These are phyloP conservation scores for Thelephora ganbajun DNA, from an alignment of 768 basidiomycete genomes.

Conservation along the genomic window DNA sequence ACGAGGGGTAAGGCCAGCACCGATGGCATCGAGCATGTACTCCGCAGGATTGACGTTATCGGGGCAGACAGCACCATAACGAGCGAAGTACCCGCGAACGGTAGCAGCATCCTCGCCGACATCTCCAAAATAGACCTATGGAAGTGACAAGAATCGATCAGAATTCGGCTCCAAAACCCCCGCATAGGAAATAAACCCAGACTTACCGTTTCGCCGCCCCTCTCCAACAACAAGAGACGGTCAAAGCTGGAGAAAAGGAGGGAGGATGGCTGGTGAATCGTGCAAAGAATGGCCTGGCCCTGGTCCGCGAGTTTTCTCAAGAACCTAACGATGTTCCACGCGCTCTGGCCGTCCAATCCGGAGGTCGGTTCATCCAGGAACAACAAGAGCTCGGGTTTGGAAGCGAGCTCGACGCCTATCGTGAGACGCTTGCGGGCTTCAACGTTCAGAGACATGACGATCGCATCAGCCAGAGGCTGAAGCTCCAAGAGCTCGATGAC, in stretches of 20 bases:
- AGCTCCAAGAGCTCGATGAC: constrained; percentile 76
- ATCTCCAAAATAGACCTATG: constrained; percentile 69
- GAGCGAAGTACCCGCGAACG: constrained; percentile 64
- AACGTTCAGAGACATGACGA: constrained; percentile 55
- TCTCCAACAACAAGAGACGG: constrained; percentile 49
- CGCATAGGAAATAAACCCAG: neutral
- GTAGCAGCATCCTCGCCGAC: constrained; percentile 62
- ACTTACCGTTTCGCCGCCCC: constrained; percentile 62
- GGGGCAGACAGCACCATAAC: constrained; percentile 63
- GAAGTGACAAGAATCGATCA: neutral
- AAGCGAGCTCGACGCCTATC: constrained; percentile 84
- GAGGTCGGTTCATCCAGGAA: constrained; percentile 50
- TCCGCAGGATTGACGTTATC: constrained; percentile 61
- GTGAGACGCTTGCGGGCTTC: constrained; percentile 78
- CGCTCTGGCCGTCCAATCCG: constrained; percentile 48
- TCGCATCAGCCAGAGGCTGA: constrained; percentile 70
- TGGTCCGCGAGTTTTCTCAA: constrained; percentile 69
- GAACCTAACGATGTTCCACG: constrained; percentile 76
- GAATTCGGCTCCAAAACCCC: neutral
- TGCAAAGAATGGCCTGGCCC: constrained; percentile 84
- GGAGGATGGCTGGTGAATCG: constrained; percentile 81
- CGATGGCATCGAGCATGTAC: constrained; percentile 78
- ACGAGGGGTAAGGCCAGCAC: constrained; percentile 61
- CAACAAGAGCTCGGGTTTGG: constrained; percentile 68
- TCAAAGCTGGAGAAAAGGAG: constrained; percentile 83